Conservation (phyloP, 129 eudicot genomes). For the Escallonia rubra region DNA sequence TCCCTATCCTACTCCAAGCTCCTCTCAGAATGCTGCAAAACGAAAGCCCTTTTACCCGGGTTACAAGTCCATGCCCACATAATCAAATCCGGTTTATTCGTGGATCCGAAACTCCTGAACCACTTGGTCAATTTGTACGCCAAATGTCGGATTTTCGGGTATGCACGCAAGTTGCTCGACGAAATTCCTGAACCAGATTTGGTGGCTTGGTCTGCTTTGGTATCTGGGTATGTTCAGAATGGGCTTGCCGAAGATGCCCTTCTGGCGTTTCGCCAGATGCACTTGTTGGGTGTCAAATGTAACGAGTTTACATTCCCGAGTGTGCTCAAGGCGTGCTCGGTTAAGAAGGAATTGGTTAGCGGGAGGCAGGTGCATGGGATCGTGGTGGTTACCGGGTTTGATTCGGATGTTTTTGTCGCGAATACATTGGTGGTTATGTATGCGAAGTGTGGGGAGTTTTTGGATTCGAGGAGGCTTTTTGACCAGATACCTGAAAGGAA, state of each 20-base stretch:
- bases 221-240: slow-evolving; percentile 79
- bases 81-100: slow-evolving; percentile 40
- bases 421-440: slow-evolving; percentile 75
- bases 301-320: slow-evolving; percentile 77
- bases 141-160: slow-evolving; percentile 37
- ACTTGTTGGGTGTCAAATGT: slow-evolving; percentile 50
- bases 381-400: slow-evolving; percentile 61
- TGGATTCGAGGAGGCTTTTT: slow-evolving; percentile 51
- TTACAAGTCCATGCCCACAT: slow-evolving; percentile 59
- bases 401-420: slow-evolving; percentile 64
- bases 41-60: slow-evolving; percentile 49
- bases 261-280: slow-evolving; percentile 56
- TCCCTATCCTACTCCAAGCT: slow-evolving; percentile 47
- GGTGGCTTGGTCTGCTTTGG: slow-evolving; percentile 89
- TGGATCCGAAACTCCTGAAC: slow-evolving; percentile 37
- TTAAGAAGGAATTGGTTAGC: slow-evolving; percentile 43
- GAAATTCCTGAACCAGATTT: slow-evolving; percentile 77
- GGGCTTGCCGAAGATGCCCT: slow-evolving; percentile 55
- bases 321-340: slow-evolving; percentile 78
- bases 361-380: slow-evolving; percentile 78
- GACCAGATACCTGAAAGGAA: slow-evolving; percentile 47
- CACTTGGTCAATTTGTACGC: slow-evolving; percentile 70
- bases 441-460: slow-evolving; percentile 58
- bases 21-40: slow-evolving; percentile 42
- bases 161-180: slow-evolving; percentile 68